Base-by-base conservation (phyloP, 2,329 filamentous ascomycete genomes). In the Exutisphaerella laricina region DNA sequence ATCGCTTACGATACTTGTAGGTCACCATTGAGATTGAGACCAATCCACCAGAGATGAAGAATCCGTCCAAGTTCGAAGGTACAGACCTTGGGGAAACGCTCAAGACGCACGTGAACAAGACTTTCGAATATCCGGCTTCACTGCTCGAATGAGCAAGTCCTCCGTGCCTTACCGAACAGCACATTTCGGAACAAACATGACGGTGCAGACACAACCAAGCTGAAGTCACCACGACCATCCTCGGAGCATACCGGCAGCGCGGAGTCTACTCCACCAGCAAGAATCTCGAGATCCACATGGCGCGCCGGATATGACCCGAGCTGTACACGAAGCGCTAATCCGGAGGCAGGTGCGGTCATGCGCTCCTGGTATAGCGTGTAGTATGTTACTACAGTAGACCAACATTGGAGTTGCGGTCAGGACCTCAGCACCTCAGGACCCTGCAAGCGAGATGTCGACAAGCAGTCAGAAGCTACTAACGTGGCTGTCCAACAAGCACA, bases 11-110 rank as follows among this genome's bases (percentile, higher is more conserved):
- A n/a, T 16, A 3, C 41, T 13, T 5, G 7, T 36, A 74, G 71
- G 71, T 74, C 26, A 74, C 71, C 2, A 68, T 72, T 21, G 65
- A 69, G 46, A 70, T 72, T 32, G 67, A 73, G 38, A 70, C 69
- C 4, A 66, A 68, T 48, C 70, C 70, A 22, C 66, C 68, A 0
- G 66, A 68, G 48, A 62, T 60, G 57, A 52, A 59, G 30, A 58
- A 64, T 40, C 59, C 61, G 1, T 57, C 58, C 30, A 51, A 49
- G 4, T 49, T 63, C 18, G 47, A 44, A 21, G 51, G 54, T 12
- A 52, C 55, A 7, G 49, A 57, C 30, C 56, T 58, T 9, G 55
- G 50, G 8, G 53, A 58, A 12, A 57, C 55, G 1, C 40, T 59
- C 44, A 63, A 62, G 34, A 59, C 56, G 2, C 56, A 60, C 30